A percentile compares a stretch with the other conserved stretches of the same genome.
These are phyloP conservation scores for Euclidium syriacum DNA, from an alignment of 345 rosid genomes.

Conservation along the genomic window DNA sequence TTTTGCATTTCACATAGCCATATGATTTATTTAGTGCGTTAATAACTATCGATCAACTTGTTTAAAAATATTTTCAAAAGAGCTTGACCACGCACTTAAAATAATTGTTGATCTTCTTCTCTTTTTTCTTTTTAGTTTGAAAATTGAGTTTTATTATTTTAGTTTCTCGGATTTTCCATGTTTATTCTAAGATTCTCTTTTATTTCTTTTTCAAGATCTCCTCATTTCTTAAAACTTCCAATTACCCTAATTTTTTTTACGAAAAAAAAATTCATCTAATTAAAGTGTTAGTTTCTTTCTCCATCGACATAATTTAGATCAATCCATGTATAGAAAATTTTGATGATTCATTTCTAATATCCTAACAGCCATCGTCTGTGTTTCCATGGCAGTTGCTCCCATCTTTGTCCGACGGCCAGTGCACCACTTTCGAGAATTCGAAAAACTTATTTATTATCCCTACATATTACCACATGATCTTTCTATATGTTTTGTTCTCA, in stretches of 20 bases:
- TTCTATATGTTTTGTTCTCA: too few relatives aligned
- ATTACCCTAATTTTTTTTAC: not conserved
- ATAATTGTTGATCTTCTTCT: not conserved
- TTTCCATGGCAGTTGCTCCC: too few relatives aligned
- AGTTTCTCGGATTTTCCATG: not conserved
- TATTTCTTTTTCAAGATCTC: not conserved
- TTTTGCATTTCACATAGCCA: constrained; percentile 18
- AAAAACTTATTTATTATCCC: too few relatives aligned
- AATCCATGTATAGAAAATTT: not conserved
- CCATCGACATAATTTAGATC: not conserved
- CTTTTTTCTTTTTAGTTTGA: not conserved
- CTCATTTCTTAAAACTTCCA: not conserved
- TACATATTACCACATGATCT: too few relatives aligned
- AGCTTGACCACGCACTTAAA: constrained; percentile 8
- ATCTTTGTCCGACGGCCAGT: too few relatives aligned
- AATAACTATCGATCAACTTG: constrained; percentile 11
- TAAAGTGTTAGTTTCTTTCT: not conserved
- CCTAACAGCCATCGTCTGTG: too few relatives aligned
- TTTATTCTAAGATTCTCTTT: not conserved
- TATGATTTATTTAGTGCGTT: not conserved
- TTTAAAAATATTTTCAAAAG: not conserved
- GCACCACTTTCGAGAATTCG: too few relatives aligned
- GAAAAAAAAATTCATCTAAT: not conserved
- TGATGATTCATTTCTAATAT: not conserved
- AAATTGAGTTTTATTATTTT: not conserved